Percentiles rank a stretch among this genome's conserved stretches.
Conservation (phyloP, 225 moss, liverwort and hornwort species). For the Bryum argenteum region DNA sequence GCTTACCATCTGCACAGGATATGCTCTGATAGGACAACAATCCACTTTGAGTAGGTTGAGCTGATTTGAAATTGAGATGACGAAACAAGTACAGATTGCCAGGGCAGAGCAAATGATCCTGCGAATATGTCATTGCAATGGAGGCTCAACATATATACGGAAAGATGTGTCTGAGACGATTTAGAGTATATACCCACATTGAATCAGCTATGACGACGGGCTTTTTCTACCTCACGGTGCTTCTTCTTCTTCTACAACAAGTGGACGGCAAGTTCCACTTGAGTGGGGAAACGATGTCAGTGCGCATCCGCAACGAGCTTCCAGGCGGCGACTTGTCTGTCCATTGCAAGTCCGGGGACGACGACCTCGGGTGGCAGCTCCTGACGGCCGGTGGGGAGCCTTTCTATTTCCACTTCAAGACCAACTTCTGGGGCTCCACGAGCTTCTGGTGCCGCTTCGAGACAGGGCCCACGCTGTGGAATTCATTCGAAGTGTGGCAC, state of each 20-base stretch:
- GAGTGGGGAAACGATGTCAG: background rate
- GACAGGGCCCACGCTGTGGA: slow-evolving; percentile 16
- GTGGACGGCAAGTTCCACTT: background rate
- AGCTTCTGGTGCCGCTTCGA: slow-evolving; percentile 29
- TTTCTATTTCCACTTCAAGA: slow-evolving; percentile 22
- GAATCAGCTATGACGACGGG: slow-evolving; percentile 7
- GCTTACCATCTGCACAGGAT: background rate
- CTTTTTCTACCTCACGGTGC: background rate
- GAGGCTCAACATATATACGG: background rate
- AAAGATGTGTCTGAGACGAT: background rate
- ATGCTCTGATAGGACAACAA: background rate
- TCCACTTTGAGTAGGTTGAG: background rate
- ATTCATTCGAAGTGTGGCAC: slow-evolving; percentile 20
- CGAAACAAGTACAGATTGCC: background rate
- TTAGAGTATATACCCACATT: background rate
- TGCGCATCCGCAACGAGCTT: slow-evolving; percentile 27
- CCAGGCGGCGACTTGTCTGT: background rate
- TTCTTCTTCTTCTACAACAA: background rate
- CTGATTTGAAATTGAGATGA: background rate
- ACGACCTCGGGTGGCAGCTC: slow-evolving; percentile 16
- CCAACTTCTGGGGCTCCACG: slow-evolving; percentile 26
- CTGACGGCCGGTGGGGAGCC: slow-evolving; percentile 2
- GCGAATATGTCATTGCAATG: background rate
- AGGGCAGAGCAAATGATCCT: background rate
- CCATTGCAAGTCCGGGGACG: slow-evolving; percentile 24